Conservation (phyloP, 495 filamentous ascomycete species). For the Neurospora cerealis region DNA sequence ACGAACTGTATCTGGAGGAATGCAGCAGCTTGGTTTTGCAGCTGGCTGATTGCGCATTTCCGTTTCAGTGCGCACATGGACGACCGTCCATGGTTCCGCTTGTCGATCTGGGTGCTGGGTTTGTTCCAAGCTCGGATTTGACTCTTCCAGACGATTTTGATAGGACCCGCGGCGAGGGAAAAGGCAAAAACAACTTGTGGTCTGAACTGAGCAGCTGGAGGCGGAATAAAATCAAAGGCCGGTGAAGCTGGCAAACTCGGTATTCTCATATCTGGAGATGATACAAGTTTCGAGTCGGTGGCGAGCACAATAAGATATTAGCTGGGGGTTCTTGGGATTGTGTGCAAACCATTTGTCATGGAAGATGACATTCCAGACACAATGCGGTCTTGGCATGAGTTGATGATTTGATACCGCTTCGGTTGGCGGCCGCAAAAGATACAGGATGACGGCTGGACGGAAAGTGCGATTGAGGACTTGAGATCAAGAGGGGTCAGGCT, state of each 20-base stretch:
- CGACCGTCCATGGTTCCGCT: slow-evolving; percentile 69
- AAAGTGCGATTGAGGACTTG: neutral
- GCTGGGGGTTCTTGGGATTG: neutral
- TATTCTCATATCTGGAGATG: neutral
- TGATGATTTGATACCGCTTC: neutral
- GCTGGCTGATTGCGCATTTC: slow-evolving; percentile 64
- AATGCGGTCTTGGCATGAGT: neutral
- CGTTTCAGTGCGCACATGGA: slow-evolving; percentile 90
- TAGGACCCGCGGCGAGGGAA: neutral
- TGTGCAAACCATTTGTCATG: neutral
- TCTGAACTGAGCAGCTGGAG: neutral
- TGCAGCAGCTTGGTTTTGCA: slow-evolving; percentile 53
- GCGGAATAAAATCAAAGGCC: neutral
- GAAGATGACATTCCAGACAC: neutral
- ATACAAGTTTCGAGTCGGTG: neutral
- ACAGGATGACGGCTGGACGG: neutral
- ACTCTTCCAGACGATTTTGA: neutral
- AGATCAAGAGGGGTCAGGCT: neutral
- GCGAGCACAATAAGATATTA: neutral
- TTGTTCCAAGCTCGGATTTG: neutral
- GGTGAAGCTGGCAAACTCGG: neutral
- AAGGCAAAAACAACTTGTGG: neutral
- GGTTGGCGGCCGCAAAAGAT: neutral
- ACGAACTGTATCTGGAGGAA: slow-evolving; percentile 53
- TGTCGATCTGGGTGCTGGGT: slow-evolving; percentile 39